phyloP scores from a whole-genome alignment of 306 rosid genomes.

The Leucaena leucocephala region DNA sequence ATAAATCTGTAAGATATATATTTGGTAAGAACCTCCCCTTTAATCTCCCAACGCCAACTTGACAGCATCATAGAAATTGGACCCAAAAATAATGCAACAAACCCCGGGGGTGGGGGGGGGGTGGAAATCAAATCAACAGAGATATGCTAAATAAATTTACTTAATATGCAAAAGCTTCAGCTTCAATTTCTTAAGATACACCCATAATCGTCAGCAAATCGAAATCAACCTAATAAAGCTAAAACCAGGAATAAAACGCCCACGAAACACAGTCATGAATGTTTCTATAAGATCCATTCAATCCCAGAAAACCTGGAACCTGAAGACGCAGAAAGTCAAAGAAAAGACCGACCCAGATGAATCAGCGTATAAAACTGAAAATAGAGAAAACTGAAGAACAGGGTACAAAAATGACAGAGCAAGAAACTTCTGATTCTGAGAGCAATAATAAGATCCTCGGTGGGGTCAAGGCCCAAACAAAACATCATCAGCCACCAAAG shows the following conservation, averaged over 20 bases:
- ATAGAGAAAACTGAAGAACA: slow-evolving; percentile 29
- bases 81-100: not conserved
- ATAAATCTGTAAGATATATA: not conserved
- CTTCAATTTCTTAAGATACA: not conserved
- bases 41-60: slow-evolving; percentile 2
- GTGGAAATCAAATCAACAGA: not conserved
- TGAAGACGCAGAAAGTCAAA: slow-evolving; percentile 13
- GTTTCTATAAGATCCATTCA: slow-evolving; percentile 32
- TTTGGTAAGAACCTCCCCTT: not conserved
- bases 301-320: slow-evolving; percentile 30
- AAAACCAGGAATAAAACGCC: slow-evolving; percentile 1
- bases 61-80: not conserved
- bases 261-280: not conserved
- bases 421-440: not conserved
- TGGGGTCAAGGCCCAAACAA: not conserved
- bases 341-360: slow-evolving; percentile 7
- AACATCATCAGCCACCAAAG: slow-evolving; percentile 32
- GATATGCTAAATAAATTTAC: not conserved
- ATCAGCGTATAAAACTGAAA: not conserved
- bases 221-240: not conserved
- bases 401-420: not conserved
- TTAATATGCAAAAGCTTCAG: not conserved
- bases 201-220: not conserved
- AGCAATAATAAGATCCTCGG: slow-evolving; percentile 4
- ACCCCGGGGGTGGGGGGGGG: too few relatives aligned